phyloP scores from a whole-genome alignment of 2,329 filamentous ascomycete genomes.

The Teratosphaeria epicoccoides region DNA sequence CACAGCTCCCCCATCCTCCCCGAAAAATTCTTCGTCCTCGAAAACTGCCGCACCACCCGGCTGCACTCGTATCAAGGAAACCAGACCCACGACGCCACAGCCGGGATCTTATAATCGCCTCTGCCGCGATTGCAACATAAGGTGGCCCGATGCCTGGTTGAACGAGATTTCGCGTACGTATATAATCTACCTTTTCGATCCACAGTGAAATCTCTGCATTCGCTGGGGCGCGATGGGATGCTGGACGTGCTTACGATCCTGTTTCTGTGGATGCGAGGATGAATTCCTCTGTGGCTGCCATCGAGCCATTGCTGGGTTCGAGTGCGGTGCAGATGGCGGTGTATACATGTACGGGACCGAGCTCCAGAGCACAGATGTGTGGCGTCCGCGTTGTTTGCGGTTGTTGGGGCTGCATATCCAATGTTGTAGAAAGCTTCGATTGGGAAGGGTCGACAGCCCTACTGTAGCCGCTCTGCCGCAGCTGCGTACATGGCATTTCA shows the following conservation, averaged over 20 bases:
- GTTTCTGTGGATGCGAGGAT: slow-evolving; percentile 10
- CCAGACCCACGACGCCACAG: slow-evolving; percentile 8
- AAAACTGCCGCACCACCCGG: slow-evolving; percentile 19
- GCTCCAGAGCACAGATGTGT: too few relatives aligned
- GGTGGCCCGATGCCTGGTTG: slow-evolving; percentile 14
- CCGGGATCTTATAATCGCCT: background rate
- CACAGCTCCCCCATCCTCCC: slow-evolving; percentile 5
- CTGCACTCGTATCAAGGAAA: slow-evolving; percentile 23
- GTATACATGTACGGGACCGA: too few relatives aligned
- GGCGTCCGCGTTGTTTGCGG: too few relatives aligned
- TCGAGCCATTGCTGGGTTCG: slow-evolving; percentile 12
- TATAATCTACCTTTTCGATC: slow-evolving; percentile 22
- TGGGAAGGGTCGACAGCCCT: too few relatives aligned
- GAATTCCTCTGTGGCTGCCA: slow-evolving; percentile 16
- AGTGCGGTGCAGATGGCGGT: too few relatives aligned
- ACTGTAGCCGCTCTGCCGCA: too few relatives aligned
- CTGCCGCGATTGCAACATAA: background rate
- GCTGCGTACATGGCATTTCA: too few relatives aligned
- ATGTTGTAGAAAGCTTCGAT: too few relatives aligned
- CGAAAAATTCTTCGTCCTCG: slow-evolving; percentile 13
- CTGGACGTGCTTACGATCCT: slow-evolving; percentile 7
- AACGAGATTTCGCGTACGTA: slow-evolving; percentile 22
- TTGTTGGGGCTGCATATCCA: too few relatives aligned
- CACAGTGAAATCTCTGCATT: slow-evolving; percentile 14
- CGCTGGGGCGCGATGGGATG: slow-evolving; percentile 7